Base-by-base conservation (phyloP, 768 basidiomycete species). In the Naganishia vaughanmartiniae region DNA sequence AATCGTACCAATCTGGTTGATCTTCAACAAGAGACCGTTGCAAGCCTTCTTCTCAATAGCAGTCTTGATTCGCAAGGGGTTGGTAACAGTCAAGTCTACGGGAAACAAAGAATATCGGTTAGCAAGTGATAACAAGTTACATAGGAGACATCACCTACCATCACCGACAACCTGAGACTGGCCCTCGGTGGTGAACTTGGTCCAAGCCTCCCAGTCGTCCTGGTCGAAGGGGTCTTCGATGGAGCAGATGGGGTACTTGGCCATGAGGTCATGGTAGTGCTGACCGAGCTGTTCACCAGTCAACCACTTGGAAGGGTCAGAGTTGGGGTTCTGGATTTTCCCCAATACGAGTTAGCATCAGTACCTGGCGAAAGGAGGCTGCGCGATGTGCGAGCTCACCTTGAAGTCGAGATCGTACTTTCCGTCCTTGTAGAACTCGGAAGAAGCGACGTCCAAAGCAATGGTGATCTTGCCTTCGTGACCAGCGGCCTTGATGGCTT, bases 391-490 rank as follows among this genome's bases (percentile, higher is more conserved):
- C 6, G 11, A 54, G 74, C 76, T 56, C 67, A 79, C 80, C 60
- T 63, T 63, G 78, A 79, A 78, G 76, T 97, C 93, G 73, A 98
- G 84, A 80, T 98, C 95, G 83, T 99, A 99, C 85, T 97, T 97
- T 77, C 94, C 95, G 6, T 97, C 93, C 88, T 96, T 98, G 89
- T 92, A 99, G 87, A 99, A 99, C 83, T 99, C 96, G 82, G 95
- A 97, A 1, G 94, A 96, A 68, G 96, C 96, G 74, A 96, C 94
- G 78, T 96, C 95, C 74, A 99, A 91, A 71, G 90, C 95, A 82
- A 99, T 98, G 84, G 97, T 91, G 84, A 99, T 89, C 85, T 96
- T 96, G 80, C 93, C 96, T 82, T 95, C 91, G 83, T 96, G 97
- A 51, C 96, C 96, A 30, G 96, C 94, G 85, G 93, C 91, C 83